These are phyloP conservation scores for Sporothrix dimorphospora DNA, from an alignment of 2,329 filamentous ascomycete genomes.

Conservation along the genomic window DNA sequence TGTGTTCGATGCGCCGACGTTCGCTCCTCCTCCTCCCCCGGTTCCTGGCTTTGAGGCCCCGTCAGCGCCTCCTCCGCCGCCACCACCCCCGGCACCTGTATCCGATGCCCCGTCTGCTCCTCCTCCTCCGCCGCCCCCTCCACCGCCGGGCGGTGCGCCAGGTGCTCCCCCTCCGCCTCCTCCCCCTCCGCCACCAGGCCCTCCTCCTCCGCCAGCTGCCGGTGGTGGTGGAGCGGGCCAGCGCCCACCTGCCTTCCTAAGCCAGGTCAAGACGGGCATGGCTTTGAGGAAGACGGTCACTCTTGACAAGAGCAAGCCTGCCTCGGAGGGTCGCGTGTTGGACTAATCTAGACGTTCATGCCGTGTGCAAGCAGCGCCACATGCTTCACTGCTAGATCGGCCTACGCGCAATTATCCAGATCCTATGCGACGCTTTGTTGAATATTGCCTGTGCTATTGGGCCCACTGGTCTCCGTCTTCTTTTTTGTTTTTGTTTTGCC, in stretches of 20 bases:
- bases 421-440: constrained; percentile 13
- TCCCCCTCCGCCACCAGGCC: constrained; percentile 47
- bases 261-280: constrained; percentile 80
- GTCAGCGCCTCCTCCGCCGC: constrained; percentile 34
- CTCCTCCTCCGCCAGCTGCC: constrained; percentile 46
- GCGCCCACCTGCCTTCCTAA: constrained; percentile 68
- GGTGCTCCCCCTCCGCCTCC: constrained; percentile 44
- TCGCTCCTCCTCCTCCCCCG: constrained; percentile 31
- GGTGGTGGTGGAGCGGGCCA: constrained; percentile 37
- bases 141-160: constrained; percentile 42
- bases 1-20: constrained; percentile 30
- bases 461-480: not conserved
- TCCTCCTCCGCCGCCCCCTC: constrained; percentile 46
- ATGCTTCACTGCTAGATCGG: not conserved
- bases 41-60: constrained; percentile 40
- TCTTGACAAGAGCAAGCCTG: constrained; percentile 77
- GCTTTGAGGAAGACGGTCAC: constrained; percentile 85
- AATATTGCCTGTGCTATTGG: constrained; percentile 8
- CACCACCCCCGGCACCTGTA: constrained; percentile 37
- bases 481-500: not conserved
- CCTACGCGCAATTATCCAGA: not conserved
- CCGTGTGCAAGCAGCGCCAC: not conserved
- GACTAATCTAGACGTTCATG: constrained; percentile 38
- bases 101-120: constrained; percentile 35
- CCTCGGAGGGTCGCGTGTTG: constrained; percentile 76